Evolutionary conservation across 805 yeast species (phyloP).

Genomic region (Debaryomyces tyrocola): DNA sequence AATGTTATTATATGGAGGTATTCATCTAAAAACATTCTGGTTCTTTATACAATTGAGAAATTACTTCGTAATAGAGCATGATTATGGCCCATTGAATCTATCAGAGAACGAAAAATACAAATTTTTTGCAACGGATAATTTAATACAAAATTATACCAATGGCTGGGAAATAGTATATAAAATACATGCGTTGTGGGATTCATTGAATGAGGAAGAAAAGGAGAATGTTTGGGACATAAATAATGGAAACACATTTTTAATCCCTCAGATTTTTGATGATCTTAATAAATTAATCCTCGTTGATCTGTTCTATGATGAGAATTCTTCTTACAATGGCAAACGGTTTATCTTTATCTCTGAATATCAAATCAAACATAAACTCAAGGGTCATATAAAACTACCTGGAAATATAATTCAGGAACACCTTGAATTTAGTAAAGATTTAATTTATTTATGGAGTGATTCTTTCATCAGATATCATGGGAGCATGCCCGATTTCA

Average conservation of each 20-base stretch:
- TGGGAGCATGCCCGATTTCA: slow-evolving; percentile 9
- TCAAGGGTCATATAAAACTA: slow-evolving; percentile 14
- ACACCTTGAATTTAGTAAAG: slow-evolving; percentile 16
- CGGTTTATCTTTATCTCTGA: slow-evolving; percentile 14
- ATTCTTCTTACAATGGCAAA: slow-evolving; percentile 8
- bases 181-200: slow-evolving; percentile 8
- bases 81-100: slow-evolving; percentile 22
- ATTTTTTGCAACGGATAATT: slow-evolving; percentile 11
- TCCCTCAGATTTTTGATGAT: slow-evolving; percentile 22
- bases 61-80: slow-evolving; percentile 20
- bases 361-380: slow-evolving; percentile 14
- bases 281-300: slow-evolving; percentile 15
- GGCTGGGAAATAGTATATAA: slow-evolving; percentile 17
- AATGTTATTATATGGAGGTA: slow-evolving; percentile 43
- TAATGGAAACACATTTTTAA: slow-evolving; percentile 12
- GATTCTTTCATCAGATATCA: slow-evolving; percentile 10
- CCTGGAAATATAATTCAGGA: slow-evolving; percentile 9
- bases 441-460: slow-evolving; percentile 22
- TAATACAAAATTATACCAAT: slow-evolving; percentile 11
- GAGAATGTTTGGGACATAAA: slow-evolving; percentile 14
- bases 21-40: slow-evolving; percentile 42
- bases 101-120: slow-evolving; percentile 29
- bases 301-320: slow-evolving; percentile 20
- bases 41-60: slow-evolving; percentile 39
- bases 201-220: slow-evolving; percentile 7